Base-by-base conservation (phyloP, 768 basidiomycete genomes). In the Xerocomellus intermedius region DNA sequence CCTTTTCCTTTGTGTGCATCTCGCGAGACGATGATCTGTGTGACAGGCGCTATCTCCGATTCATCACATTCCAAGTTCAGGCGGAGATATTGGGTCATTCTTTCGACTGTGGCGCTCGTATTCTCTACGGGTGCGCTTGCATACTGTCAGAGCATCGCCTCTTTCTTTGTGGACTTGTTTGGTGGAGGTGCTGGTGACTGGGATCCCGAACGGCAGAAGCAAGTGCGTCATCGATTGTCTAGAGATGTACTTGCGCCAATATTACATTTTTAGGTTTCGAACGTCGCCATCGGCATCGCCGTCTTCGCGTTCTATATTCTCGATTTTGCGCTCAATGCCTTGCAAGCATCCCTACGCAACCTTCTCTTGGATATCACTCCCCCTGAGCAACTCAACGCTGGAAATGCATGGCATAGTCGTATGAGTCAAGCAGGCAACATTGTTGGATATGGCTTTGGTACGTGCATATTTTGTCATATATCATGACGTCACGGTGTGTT, bases 351-450 rank as follows among this genome's bases (percentile, higher is more conserved):
- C 12, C 76, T 98, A 33, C 79, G 94, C 47, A 97, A 97, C 71
- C 83, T 99, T n/a, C 79, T 98, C 13, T 79, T 99, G 55, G 97
- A 99, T 68, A 75, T 96, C 48, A 84, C 92, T 0, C 95, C 97
- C 7, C 82, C 91, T 14, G 82, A 86, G 57, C 96, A 98, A 69
- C 82, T 98, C 13, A 94, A 87, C 52, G 81, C 85, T n/a, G 94
- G 89, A 5, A 99, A 98, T 74, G 97, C 97, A 33, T 99, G 96
- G 94, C 94, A 98, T 58, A 90, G 95, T 43, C 80, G 93, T 57
- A 97, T 98, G 90, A 88, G 85, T 42, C 94, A 98, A 67, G 85
- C 94, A n/a, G 97, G 94, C 21, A 98, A 97, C 67, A 96, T 98
- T 46, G 70, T 98, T 59, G 97, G 97, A 9, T 98, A 86, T 74